phyloP scores from a whole-genome alignment of 2,329 filamentous ascomycete genomes.

The Phialemonium atrogriseum region DNA sequence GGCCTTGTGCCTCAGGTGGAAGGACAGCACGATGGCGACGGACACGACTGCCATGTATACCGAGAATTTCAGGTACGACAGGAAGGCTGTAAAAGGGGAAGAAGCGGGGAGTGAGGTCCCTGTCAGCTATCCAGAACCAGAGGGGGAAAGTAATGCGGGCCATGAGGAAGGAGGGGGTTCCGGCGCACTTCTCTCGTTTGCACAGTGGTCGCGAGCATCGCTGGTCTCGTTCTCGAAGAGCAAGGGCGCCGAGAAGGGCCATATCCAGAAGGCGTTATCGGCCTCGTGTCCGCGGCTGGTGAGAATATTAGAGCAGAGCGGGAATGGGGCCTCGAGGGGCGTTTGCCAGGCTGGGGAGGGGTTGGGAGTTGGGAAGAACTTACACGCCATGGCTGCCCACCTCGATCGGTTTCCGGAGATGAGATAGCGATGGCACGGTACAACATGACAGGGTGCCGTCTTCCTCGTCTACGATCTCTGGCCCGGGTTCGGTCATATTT shows the following conservation, averaged over 20 bases:
- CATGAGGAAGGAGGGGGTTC: background rate
- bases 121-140: conserved; percentile 1
- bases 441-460: conserved; percentile 29
- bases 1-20: conserved; percentile 75
- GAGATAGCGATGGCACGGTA: conserved; percentile 25
- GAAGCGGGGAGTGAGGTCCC: background rate
- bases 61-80: conserved; percentile 82
- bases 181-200: conserved; percentile 62
- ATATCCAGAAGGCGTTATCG: conserved; percentile 43
- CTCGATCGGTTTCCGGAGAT: conserved; percentile 29
- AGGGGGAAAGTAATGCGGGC: background rate
- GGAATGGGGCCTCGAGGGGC: too few relatives aligned
- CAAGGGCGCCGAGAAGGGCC: conserved; percentile 57
- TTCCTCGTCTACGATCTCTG: conserved; percentile 21
- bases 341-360: background rate
- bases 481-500: background rate
- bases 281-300: conserved; percentile 14
- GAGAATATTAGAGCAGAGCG: conserved; percentile 2
- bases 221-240: conserved; percentile 68
- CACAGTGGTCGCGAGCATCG: conserved; percentile 70
- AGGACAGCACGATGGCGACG: conserved; percentile 84
- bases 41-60: conserved; percentile 88
- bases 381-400: conserved; percentile 26
- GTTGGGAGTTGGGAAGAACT: background rate
- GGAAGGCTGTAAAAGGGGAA: conserved; percentile 48